These are phyloP conservation scores for Alliaria petiolata DNA, from an alignment of 345 rosid genomes.

Conservation along the genomic window DNA sequence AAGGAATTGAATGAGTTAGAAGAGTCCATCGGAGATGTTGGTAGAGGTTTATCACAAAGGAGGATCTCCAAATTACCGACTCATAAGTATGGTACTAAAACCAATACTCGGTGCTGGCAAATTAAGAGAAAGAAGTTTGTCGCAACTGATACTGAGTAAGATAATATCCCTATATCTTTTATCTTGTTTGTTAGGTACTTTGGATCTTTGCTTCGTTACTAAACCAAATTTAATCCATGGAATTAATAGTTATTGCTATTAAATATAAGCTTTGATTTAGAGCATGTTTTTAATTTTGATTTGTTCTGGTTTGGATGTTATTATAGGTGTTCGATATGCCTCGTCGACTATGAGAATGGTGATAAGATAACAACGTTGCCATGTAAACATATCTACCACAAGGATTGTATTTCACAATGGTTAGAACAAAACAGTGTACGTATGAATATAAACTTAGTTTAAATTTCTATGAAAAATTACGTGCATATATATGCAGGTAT, in stretches of 20 bases:
- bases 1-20: constrained; percentile 25
- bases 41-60: neutral
- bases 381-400: constrained; percentile 28
- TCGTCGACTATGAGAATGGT: neutral
- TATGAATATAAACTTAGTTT: neutral
- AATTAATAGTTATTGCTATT: too few relatives aligned
- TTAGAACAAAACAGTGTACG: neutral
- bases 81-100: constrained; percentile 10
- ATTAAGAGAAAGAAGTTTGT: constrained; percentile 4
- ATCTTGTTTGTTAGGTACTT: neutral
- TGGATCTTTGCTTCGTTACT: neutral
- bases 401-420: constrained; percentile 26
- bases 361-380: constrained; percentile 14
- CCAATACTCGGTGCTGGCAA: neutral
- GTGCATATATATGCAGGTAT: too few relatives aligned
- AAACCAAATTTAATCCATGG: neutral
- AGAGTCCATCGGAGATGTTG: constrained; percentile 7
- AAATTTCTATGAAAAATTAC: neutral
- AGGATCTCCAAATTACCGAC: neutral
- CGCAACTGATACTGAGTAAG: constrained; percentile 21
- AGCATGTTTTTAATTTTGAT: neutral
- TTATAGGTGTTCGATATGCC: constrained; percentile 28
- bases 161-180: neutral
- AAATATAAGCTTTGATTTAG: neutral
- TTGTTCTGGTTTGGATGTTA: neutral